Conservation (phyloP, 352 stramenopile genomes). For the Pythium sp. region DNA sequence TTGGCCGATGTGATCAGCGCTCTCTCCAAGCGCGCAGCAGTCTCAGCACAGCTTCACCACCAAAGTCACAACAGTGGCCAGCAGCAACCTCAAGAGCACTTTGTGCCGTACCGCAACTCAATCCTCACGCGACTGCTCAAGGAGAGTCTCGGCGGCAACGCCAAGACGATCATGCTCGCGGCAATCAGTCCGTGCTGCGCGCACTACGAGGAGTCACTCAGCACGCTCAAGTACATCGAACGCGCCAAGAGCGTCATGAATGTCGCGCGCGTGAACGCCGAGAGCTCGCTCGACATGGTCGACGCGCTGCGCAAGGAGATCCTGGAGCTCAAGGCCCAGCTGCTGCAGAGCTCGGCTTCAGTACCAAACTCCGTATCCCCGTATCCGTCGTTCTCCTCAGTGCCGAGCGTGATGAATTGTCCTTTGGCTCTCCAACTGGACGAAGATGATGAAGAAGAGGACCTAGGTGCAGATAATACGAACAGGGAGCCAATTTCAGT, state of each 20-base stretch:
- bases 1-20: constrained; percentile 84
- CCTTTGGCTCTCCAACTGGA: constrained; percentile 5
- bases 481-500: background rate
- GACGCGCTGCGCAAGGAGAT: constrained; percentile 36
- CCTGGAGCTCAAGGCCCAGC: constrained; percentile 37
- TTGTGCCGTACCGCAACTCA: constrained; percentile 89
- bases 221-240: constrained; percentile 81
- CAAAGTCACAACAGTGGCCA: background rate
- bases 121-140: constrained; percentile 83
- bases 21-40: constrained; percentile 35
- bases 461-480: background rate
- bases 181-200: constrained; percentile 77
- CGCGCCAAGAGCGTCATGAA: constrained; percentile 59
- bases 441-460: background rate
- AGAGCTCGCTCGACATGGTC: constrained; percentile 28
- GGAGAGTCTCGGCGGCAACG: constrained; percentile 75
- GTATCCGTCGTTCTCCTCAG: background rate
- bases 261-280: constrained; percentile 31
- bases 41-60: background rate
- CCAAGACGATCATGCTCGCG: constrained; percentile 87
- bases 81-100: constrained; percentile 27
- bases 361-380: background rate
- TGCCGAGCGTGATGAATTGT: background rate
- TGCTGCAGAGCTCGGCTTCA: constrained; percentile 18
- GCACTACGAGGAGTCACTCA: constrained; percentile 88